phyloP scores from a whole-genome alignment of 139 green algal genomes.

The Coelastrella sp. region DNA sequence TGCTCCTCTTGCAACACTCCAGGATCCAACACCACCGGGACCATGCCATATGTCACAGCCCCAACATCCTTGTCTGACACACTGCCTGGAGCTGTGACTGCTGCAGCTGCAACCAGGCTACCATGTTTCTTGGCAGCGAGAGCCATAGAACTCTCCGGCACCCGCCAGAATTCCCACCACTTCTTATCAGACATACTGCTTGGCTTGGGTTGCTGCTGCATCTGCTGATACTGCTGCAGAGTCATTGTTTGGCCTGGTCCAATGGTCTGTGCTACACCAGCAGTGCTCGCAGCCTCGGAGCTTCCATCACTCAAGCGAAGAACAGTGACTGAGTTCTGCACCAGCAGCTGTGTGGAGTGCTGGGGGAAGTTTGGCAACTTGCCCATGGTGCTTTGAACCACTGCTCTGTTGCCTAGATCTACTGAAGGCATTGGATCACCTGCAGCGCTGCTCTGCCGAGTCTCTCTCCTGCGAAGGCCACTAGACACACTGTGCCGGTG shows the following conservation, averaged over 20 bases:
- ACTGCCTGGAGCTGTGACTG: neutral
- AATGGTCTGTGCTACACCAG: neutral
- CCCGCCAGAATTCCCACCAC: slow-evolving; percentile 26
- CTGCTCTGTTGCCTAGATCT: neutral
- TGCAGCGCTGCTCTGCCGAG: neutral
- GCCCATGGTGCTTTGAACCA: neutral
- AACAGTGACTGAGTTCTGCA: slow-evolving; percentile 25
- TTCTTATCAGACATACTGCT: neutral
- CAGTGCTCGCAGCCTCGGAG: slow-evolving; percentile 1
- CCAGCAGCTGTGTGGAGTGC: slow-evolving; percentile 3
- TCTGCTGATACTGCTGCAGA: slow-evolving; percentile 44
- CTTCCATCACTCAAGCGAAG: slow-evolving; percentile 28
- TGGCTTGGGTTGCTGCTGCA: slow-evolving; percentile 14
- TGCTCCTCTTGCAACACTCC: slow-evolving; percentile 49
- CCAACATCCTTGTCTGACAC: neutral
- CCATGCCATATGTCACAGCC: neutral
- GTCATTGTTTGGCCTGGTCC: slow-evolving; percentile 33
- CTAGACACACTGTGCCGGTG: slow-evolving; percentile 34
- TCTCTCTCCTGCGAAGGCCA: slow-evolving; percentile 7
- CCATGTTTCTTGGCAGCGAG: slow-evolving; percentile 17
- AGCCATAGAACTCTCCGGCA: slow-evolving; percentile 7
- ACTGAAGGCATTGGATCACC: neutral
- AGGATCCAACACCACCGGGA: slow-evolving; percentile 44
- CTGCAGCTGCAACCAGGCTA: slow-evolving; percentile 22
- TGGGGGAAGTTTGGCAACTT: slow-evolving; percentile 9